A percentile compares a stretch with the other conserved stretches of the same genome.
phyloP scores from a whole-genome alignment of 352 stramenopile genomes.

The Pythium phragmiticola region DNA sequence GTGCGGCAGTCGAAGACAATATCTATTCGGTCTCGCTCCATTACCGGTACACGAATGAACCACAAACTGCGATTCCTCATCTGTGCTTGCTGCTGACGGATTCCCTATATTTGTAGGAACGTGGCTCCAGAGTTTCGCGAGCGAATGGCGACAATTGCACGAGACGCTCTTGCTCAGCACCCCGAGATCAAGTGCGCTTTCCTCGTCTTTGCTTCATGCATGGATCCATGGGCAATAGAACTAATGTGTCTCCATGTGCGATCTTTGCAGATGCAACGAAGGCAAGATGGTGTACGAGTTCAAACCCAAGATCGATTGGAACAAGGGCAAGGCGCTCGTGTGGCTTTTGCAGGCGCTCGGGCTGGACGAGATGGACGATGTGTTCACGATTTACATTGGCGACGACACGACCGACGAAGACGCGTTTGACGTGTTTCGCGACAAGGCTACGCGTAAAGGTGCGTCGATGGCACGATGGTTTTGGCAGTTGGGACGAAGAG shows the following conservation, averaged over 20 bases:
- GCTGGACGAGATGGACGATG: conserved; percentile 65
- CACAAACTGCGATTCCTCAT: background rate
- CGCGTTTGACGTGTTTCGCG: conserved; percentile 72
- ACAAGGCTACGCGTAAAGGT: conserved; percentile 50
- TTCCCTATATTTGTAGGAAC: conserved; percentile 38
- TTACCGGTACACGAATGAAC: conserved; percentile 55
- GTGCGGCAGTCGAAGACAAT: conserved; percentile 88
- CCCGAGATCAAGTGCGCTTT: conserved; percentile 54
- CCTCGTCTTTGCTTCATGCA: background rate
- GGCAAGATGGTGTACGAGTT: conserved; percentile 91
- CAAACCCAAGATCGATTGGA: conserved; percentile 90
- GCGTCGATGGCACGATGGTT: background rate
- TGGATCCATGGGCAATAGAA: background rate
- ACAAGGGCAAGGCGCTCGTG: conserved; percentile 89
- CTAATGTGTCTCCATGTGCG: background rate
- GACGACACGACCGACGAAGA: conserved; percentile 91
- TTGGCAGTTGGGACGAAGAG: background rate
- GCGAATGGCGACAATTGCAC: conserved; percentile 48
- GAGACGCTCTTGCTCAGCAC: conserved; percentile 40
- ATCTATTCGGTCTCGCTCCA: conserved; percentile 89
- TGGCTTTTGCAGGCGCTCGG: conserved; percentile 81
- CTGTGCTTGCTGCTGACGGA: background rate
- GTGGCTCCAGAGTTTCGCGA: conserved; percentile 39
- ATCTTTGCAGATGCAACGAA: conserved; percentile 51
- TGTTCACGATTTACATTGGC: conserved; percentile 92